phyloP scores from a whole-genome alignment of 2,329 filamentous ascomycete genomes.

The Arthrobotrys iridis region DNA sequence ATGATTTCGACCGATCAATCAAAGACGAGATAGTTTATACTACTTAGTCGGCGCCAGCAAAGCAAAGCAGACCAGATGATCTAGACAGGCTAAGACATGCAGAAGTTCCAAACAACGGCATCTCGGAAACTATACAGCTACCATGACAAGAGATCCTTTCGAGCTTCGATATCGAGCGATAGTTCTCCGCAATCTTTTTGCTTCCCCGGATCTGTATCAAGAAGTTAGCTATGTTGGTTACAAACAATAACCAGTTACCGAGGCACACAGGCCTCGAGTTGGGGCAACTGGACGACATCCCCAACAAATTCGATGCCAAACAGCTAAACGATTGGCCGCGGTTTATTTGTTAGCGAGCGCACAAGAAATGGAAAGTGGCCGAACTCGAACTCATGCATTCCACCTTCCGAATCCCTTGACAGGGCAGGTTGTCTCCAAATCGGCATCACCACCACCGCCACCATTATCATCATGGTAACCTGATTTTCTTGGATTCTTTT shows the following conservation, averaged over 20 bases:
- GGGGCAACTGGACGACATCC: neutral
- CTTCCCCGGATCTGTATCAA: neutral
- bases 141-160: neutral
- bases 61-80: neutral
- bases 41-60: neutral
- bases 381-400: neutral
- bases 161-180: neutral
- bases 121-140: neutral
- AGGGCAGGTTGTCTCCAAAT: slow-evolving; percentile 32
- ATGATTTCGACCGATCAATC: too few relatives aligned
- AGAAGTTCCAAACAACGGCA: too few relatives aligned
- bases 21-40: too few relatives aligned
- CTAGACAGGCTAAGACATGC: neutral
- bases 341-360: slow-evolving; percentile 42
- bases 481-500: neutral
- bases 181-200: neutral
- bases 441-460: neutral
- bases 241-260: too few relatives aligned
- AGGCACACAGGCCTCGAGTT: slow-evolving; percentile 2
- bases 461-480: slow-evolving; percentile 17
- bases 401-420: slow-evolving; percentile 9
- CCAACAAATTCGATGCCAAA: slow-evolving; percentile 18
- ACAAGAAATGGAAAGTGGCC: slow-evolving; percentile 34
- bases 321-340: slow-evolving; percentile 22
- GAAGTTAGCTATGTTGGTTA: too few relatives aligned